These are phyloP conservation scores for Diaporthe citrichinensis DNA, from an alignment of 2,329 filamentous ascomycete genomes.

Conservation along the genomic window DNA sequence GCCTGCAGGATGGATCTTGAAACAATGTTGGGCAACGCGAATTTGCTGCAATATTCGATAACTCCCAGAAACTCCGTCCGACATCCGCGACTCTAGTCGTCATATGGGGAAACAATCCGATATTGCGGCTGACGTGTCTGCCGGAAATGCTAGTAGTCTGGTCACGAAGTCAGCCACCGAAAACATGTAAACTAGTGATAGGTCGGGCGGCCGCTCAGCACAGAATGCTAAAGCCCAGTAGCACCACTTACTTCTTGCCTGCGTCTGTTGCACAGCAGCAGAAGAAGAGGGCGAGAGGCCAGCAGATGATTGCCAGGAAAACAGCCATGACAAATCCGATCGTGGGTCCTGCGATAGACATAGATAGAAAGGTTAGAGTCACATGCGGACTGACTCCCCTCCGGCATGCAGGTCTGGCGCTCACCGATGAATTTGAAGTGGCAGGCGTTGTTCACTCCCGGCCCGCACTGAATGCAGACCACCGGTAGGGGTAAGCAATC, in stretches of 20 bases:
- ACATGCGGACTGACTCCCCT: not conserved
- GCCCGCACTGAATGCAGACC: conserved; percentile 39
- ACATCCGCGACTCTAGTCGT: not conserved
- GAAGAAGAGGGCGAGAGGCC: conserved; percentile 38
- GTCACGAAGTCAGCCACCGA: not conserved
- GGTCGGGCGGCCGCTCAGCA: not conserved
- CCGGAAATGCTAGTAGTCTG: conserved; percentile 35
- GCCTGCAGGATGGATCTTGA: not conserved
- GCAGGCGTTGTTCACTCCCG: conserved; percentile 37
- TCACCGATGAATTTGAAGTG: conserved; percentile 39
- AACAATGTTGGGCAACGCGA: not conserved
- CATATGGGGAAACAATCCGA: conserved; percentile 38
- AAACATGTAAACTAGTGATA: not conserved
- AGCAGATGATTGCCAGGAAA: conserved; percentile 36
- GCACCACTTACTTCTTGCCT: conserved; percentile 36
- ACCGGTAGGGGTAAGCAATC: conserved; percentile 36
- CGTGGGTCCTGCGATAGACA: conserved; percentile 28
- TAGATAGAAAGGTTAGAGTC: not conserved
- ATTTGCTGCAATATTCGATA: not conserved
- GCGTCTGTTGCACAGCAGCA: conserved; percentile 39
- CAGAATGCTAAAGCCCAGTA: not conserved
- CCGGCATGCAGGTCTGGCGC: not conserved
- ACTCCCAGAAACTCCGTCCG: not conserved
- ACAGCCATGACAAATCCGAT: conserved; percentile 39
- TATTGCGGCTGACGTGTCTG: conserved; percentile 37